Base-by-base conservation (phyloP, 31 red algal genomes). In the Endocladia muricata region DNA sequence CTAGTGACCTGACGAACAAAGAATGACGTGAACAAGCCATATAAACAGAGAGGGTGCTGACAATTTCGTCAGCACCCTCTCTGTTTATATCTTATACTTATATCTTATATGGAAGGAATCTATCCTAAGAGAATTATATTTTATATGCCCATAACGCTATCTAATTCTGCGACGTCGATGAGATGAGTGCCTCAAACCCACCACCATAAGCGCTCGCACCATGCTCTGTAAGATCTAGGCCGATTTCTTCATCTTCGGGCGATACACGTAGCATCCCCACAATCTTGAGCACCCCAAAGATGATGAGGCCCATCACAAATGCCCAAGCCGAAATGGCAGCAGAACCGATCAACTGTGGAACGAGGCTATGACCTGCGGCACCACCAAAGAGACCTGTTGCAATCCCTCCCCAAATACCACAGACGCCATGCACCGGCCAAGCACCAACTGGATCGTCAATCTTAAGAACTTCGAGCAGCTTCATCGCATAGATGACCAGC, bases 381-480 rank as follows among this genome's bases (percentile, higher is more conserved):
- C n/a, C n/a, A 11, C 60, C 60, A 25, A 28, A 30, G 25, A 64
- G 26, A 11, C 11, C 60, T 25, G 13, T 23, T 17, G 13, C 60
- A 23, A 21, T 25, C 13, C 26, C 11, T 11, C n/a, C 60, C 11
- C 13, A 64, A 30, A 64, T 11, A 30, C 60, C 60, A 30, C 13
- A 11, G 25, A 64, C 60, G 17, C 60, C 60, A 64, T 64, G 60
- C 15, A 64, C 60, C 25, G 60, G 26, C 11, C 13, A 21, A 25
- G 60, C 60, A 30, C 60, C 60, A 15, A 64, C 60, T 17, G 60
- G 60, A 28, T 64, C 60, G 26, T 64, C 60, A 30, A 64, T 64
- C 11, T 30, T 17, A 13, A 64, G 13, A 13, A 11, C 11, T 11
- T 64, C 60, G 13, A 64, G 26, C 11, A 28, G 11, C 11, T 21